Evolutionary conservation across 169 alveolate species (phyloP).

Genomic region (Eimeria maxima): DNA sequence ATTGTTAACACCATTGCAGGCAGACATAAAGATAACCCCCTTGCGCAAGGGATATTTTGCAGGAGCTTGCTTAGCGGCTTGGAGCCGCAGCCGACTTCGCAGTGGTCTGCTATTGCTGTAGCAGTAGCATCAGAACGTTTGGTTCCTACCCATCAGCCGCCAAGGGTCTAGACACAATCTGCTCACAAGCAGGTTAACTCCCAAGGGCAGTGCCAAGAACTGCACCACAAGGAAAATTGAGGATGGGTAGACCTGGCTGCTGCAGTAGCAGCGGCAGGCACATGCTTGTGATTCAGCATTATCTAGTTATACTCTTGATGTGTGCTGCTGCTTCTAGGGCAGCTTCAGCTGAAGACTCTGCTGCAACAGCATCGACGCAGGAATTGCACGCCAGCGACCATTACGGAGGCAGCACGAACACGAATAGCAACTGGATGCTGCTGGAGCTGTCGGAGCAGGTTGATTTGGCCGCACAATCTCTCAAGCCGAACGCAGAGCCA

Average conservation of each 20-base stretch:
- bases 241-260: conserved; percentile 3
- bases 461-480: background rate
- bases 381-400: background rate
- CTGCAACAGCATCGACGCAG: background rate
- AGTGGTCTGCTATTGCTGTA: background rate
- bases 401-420: background rate
- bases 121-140: background rate
- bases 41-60: background rate
- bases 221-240: background rate
- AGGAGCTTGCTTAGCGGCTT: background rate
- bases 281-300: background rate
- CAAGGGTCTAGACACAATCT: background rate
- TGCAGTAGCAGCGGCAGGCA: background rate
- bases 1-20: background rate
- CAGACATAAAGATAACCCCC: background rate
- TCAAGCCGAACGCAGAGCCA: conserved; percentile 64
- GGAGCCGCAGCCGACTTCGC: conserved; percentile 26
- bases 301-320: background rate
- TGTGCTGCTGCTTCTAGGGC: background rate
- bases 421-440: conserved; percentile 1
- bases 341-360: background rate
- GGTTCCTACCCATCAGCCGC: background rate
- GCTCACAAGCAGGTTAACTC: background rate
- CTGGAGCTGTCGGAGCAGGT: background rate
- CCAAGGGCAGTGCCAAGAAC: background rate